Conservation (phyloP, 148 eudicot species). For the Rhododendron molle region DNA sequence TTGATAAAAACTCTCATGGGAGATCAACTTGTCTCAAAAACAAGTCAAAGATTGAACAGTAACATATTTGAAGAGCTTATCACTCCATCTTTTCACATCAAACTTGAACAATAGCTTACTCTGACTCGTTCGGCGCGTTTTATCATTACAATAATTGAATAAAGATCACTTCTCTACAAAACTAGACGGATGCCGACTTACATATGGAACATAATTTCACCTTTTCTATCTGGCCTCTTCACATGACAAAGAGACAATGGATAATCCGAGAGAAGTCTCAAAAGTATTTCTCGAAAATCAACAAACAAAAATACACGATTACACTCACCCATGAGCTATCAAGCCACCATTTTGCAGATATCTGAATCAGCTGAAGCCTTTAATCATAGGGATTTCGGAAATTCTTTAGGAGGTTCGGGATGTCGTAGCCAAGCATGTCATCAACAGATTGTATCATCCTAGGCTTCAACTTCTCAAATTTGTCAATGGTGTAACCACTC, state of each 20-base stretch:
- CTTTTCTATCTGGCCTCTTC: conserved; percentile 3
- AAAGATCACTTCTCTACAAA: not conserved
- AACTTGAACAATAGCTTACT: not conserved
- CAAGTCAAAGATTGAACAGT: not conserved
- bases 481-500: conserved; percentile 59
- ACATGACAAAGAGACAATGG: not conserved
- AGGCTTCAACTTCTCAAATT: conserved; percentile 67
- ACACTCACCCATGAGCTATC: not conserved
- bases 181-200: not conserved
- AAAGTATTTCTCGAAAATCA: not conserved
- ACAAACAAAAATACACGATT: not conserved
- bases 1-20: not conserved
- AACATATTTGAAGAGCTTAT: not conserved
- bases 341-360: not conserved
- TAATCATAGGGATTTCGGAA: conserved; percentile 72
- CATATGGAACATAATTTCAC: not conserved
- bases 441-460: conserved; percentile 72
- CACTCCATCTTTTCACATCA: not conserved
- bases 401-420: conserved; percentile 64
- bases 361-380: not conserved
- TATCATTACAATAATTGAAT: not conserved
- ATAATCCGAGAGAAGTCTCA: not conserved
- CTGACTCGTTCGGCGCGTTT: not conserved
- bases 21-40: not conserved
- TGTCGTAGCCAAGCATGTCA: conserved; percentile 81